Evolutionary conservation across 2,329 filamentous ascomycete species (phyloP), one percentile per base, ranked within the genome.

Genomic region (Xylariaceae sp.): DNA sequence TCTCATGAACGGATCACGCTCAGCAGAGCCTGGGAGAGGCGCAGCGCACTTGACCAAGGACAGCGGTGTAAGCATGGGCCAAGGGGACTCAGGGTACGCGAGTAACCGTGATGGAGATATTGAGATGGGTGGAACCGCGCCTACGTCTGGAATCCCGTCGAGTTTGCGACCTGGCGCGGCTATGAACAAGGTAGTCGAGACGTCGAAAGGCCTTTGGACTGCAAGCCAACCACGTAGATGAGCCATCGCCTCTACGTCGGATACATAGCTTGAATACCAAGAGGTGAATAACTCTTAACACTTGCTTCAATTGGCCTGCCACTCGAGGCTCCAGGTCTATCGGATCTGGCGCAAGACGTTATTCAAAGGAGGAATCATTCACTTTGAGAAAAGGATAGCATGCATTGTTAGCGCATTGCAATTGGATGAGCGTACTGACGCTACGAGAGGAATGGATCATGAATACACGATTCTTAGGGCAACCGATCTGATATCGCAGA

Each of bases 131-230:
- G 79, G 79, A 41, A 76, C 74, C 26, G 57, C 16, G 16, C 67
- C 67, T 13, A 57, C 65, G 20, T 57, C 46, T 18, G 64, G 63
- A 11, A 71, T 84, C 20, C 83, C 83, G 6, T 68, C 78, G 42
- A 78, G 75, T 54, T 67, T 86, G 66, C 75, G 81, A 58, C 81
- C 82, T 0, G 82, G 83, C 15, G 78, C 76, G 55, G 72, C 76
- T 58, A 78, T 73, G 41, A 84, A 84, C 69, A 78, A 77, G 60
- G 76, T 86, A 11, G 72, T 84, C n/a, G 82, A 87, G 70, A 85
- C 83, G 23, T 84, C 80, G 29, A 85, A 83, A 62, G 84, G 84
- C 1, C 70, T 88, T 50, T 88, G 85, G 85, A 81, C 71, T 47
- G 70, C 67, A 3, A 67, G 67, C 29, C 66, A 68, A 39, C 61